Conservation (phyloP, 257 asterid genomes). For the Solanum sparsipilum region DNA sequence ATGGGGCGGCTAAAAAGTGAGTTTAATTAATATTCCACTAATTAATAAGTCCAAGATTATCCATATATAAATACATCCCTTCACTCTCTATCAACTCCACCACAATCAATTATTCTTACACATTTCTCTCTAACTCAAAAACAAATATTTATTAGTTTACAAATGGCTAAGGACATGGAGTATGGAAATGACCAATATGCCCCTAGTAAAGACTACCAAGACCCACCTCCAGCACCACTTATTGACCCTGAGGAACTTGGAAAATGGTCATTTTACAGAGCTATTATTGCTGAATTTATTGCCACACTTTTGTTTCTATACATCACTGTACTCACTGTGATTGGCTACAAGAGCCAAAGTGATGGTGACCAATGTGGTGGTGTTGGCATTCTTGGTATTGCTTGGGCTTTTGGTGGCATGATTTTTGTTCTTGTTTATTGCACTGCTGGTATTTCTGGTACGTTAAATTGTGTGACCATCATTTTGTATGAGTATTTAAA, state of each 20-base stretch:
- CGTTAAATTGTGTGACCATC: not conserved
- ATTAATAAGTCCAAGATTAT: not conserved
- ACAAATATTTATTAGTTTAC: not conserved
- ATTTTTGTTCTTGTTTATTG: constrained; percentile 67
- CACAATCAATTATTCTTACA: not conserved
- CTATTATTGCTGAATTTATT: constrained; percentile 51
- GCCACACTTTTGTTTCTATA: constrained; percentile 58
- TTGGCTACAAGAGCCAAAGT: constrained; percentile 57
- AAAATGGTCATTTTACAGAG: constrained; percentile 59
- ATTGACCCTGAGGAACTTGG: constrained; percentile 46
- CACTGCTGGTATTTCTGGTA: constrained; percentile 80
- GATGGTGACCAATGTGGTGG: constrained; percentile 53
- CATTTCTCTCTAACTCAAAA: not conserved
- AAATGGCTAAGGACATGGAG: constrained; percentile 43
- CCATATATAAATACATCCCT: not conserved
- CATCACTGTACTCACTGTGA: constrained; percentile 58
- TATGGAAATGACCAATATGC: constrained; percentile 9
- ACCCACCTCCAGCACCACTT: constrained; percentile 61
- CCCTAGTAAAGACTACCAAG: constrained; percentile 46
- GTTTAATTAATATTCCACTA: not conserved
- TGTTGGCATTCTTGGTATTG: constrained; percentile 73
- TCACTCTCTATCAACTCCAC: not conserved
- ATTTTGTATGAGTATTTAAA: not conserved
- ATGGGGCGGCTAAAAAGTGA: not conserved
- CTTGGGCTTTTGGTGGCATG: constrained; percentile 87